phyloP scores from a whole-genome alignment of 1,284 basidiomycete species.

The Ceratobasidium sp. region DNA sequence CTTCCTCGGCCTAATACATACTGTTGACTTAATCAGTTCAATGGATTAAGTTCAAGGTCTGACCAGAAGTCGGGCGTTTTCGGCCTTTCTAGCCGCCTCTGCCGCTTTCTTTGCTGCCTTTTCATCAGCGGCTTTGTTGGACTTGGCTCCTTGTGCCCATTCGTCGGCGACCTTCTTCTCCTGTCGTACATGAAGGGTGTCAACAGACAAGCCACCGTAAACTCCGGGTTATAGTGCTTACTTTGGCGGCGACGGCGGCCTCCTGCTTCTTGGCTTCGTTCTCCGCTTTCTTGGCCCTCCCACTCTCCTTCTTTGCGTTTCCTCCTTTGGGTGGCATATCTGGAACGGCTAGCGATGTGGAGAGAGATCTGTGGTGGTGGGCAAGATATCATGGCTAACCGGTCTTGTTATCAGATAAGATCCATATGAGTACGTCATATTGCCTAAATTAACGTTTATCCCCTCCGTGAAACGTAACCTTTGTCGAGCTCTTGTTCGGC shows the following conservation, averaged over 20 bases:
- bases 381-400: not conserved
- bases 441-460: not conserved
- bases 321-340: conserved; percentile 80
- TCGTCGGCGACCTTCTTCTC: conserved; percentile 77
- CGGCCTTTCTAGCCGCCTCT: conserved; percentile 75
- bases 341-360: not conserved
- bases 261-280: conserved; percentile 83
- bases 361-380: not conserved
- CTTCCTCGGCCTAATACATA: conserved; percentile 75
- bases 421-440: not conserved
- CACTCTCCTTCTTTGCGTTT: conserved; percentile 89
- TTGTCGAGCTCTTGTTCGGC: not conserved
- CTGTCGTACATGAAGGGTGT: conserved; percentile 50
- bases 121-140: conserved; percentile 71
- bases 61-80: conserved; percentile 69
- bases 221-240: conserved; percentile 44
- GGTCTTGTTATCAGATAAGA: conserved; percentile 10
- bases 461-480: not conserved
- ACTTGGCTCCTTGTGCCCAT: conserved; percentile 76
- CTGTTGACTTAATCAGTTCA: conserved; percentile 40
- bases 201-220: not conserved
- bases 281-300: conserved; percentile 90
- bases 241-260: conserved; percentile 64
- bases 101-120: conserved; percentile 78
- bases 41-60: conserved; percentile 45